Percentiles rank a stretch among this genome's conserved stretches.
These are phyloP conservation scores for Cutaneotrichosporon sp. DNA, from an alignment of 1,284 basidiomycete genomes.

Conservation along the genomic window DNA sequence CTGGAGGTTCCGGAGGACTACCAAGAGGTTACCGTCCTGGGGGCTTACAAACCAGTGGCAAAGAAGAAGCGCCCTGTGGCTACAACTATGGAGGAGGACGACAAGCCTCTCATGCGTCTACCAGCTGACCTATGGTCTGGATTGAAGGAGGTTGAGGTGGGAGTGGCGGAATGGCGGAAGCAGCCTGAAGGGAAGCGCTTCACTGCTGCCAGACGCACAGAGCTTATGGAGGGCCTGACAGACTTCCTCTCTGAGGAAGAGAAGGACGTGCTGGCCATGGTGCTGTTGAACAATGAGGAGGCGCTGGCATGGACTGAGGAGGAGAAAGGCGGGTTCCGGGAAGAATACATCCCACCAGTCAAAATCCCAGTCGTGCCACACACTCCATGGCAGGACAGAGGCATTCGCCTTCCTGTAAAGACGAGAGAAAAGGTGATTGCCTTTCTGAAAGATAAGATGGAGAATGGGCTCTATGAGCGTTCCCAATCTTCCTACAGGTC, in stretches of 20 bases:
- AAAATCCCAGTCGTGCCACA: slow-evolving; percentile 7
- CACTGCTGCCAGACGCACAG: not conserved
- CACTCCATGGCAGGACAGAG: slow-evolving; percentile 11
- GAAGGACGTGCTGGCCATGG: not conserved
- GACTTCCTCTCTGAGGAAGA: slow-evolving; percentile 1
- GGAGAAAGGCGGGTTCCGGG: slow-evolving; percentile 11
- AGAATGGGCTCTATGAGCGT: slow-evolving; percentile 11
- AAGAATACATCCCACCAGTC: slow-evolving; percentile 5
- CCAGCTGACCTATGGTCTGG: not conserved
- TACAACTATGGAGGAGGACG: slow-evolving; percentile 6
- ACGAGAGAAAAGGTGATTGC: slow-evolving; percentile 10
- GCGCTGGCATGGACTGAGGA: slow-evolving; percentile 13
- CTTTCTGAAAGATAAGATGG: slow-evolving; percentile 8
- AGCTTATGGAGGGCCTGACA: not conserved
- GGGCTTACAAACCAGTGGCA: slow-evolving; percentile 16
- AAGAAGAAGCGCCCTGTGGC: slow-evolving; percentile 21
- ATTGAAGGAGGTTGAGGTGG: not conserved
- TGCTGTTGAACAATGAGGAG: slow-evolving; percentile 9
- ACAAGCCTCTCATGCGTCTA: slow-evolving; percentile 1
- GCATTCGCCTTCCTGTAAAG: not conserved
- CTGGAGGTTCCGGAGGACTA: too few species aligned
- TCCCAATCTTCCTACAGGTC: slow-evolving; percentile 14
- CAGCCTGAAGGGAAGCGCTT: not conserved
- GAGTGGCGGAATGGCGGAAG: not conserved
- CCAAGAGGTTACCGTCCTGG: not conserved